phyloP scores from a whole-genome alignment of 1,284 basidiomycete species.

The Papiliotrema flavescens region DNA sequence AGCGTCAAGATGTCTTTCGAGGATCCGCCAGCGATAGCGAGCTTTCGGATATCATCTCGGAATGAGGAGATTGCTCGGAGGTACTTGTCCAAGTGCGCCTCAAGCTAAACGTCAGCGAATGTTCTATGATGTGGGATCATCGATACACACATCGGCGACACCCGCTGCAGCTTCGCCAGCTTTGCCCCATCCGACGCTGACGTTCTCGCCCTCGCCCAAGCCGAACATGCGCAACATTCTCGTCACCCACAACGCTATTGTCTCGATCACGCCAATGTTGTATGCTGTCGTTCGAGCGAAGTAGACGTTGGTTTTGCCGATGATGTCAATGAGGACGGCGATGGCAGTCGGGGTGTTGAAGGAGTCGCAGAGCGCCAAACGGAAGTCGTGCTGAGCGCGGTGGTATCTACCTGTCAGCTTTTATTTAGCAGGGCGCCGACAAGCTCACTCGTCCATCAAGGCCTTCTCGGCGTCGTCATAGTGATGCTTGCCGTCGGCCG shows the following conservation, averaged over 20 bases:
- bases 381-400: conserved; percentile 73
- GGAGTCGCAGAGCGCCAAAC: conserved; percentile 89
- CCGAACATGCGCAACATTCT: conserved; percentile 94
- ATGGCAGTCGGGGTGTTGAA: conserved; percentile 92
- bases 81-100: conserved; percentile 86
- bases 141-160: conserved; percentile 59
- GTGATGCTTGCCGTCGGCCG: conserved; percentile 51
- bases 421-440: background rate
- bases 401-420: conserved; percentile 57
- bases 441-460: conserved; percentile 59
- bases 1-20: conserved; percentile 70
- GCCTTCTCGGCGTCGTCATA: conserved; percentile 61
- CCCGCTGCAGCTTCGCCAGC: conserved; percentile 30
- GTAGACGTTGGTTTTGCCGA: conserved; percentile 88
- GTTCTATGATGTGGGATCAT: background rate
- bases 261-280: conserved; percentile 69
- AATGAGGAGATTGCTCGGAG: conserved; percentile 80
- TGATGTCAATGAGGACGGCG: conserved; percentile 70
- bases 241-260: conserved; percentile 78
- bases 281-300: conserved; percentile 54
- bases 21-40: conserved; percentile 71
- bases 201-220: conserved; percentile 68
- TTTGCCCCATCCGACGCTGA: conserved; percentile 53
- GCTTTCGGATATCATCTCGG: conserved; percentile 79
- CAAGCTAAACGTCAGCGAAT: conserved; percentile 56